Conservation (phyloP, 2,329 filamentous ascomycete species). For the Colletotrichum ledebouriae region DNA sequence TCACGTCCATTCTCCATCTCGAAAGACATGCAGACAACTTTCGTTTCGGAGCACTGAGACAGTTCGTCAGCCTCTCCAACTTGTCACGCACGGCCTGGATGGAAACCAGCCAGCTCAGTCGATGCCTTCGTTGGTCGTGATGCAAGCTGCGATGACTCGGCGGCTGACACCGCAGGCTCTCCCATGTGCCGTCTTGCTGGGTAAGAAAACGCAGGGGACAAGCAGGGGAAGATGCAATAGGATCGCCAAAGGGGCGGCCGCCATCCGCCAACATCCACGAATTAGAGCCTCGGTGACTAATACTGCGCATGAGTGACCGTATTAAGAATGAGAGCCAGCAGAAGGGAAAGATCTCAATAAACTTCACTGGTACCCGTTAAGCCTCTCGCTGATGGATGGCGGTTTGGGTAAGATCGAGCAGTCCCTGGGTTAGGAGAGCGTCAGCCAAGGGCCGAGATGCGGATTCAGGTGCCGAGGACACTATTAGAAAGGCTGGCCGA, state of each 20-base stretch:
- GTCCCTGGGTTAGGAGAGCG: conserved; percentile 79
- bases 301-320: not conserved
- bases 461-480: not conserved
- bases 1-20: not conserved
- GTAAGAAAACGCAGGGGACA: conserved; percentile 75
- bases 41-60: conserved; percentile 47
- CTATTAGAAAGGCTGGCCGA: too few relatives aligned
- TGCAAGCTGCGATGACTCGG: conserved; percentile 85
- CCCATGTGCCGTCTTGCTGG: conserved; percentile 85
- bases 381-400: conserved; percentile 76
- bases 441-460: conserved; percentile 79
- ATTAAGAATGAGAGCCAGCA: not conserved
- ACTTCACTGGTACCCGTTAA: conserved; percentile 87
- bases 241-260: conserved; percentile 82
- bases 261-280: conserved; percentile 88
- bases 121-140: conserved; percentile 89
- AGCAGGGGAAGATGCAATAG: conserved; percentile 89
- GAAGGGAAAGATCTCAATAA: not conserved
- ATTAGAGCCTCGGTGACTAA: conserved; percentile 87
- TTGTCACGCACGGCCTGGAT: conserved; percentile 92
- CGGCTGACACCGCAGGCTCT: conserved; percentile 90
- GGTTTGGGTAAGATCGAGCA: conserved; percentile 85
- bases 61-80: conserved; percentile 95
- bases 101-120: conserved; percentile 82
- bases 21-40: too few relatives aligned